Base-by-base conservation (phyloP, 352 stramenopile genomes). In the Thalassiosira mediterranea region DNA sequence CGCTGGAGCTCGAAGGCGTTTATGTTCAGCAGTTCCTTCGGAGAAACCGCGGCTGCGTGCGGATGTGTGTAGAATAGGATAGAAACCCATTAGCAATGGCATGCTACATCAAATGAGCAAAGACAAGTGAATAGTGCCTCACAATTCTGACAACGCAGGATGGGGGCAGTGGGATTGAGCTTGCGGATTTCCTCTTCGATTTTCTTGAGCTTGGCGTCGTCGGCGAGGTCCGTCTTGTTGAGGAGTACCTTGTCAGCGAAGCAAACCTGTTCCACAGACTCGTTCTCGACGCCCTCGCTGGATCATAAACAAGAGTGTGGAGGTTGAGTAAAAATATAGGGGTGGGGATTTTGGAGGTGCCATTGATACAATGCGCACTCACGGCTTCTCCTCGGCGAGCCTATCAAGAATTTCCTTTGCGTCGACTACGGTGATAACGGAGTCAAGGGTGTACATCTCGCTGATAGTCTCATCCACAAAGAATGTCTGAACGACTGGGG, bases 371-470 rank as follows among this genome's bases (percentile, higher is more conserved):
- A 53, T 34, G 42, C 29, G 26, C 23, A 59, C 56, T 64, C 19
- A 47, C 19, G 80, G 80, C 62, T 91, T 92, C 73, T 84, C 66
- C 70, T 92, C 88, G 0, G 86, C 83, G 23, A 98, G 73, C 44
- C 97, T 90, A 21, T 89, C 89, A 8, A 82, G 38, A 25, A 99
- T 94, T 31, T 97, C 83, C 54, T 97, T 97, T 34, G 95, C 93
- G 76, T 99, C 97, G 15, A 98, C 95, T 49, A 99, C 88, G 23
- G 97, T 98, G 44, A 99, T 93, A 40, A 99, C 97, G 59, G 91
- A 90, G 68, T 99, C 96, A 19, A 99, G 77, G n/a, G 81, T 88
- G 54, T 97, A 95, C 52, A 89, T 83, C 3, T 93, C 88, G 44
- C 94, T 77, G 8, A 98, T 90, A 40, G 97, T 93, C 19, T 95